Evolutionary conservation across 345 rosid species (phyloP).

Genomic region (Eucalyptus coolabah): DNA sequence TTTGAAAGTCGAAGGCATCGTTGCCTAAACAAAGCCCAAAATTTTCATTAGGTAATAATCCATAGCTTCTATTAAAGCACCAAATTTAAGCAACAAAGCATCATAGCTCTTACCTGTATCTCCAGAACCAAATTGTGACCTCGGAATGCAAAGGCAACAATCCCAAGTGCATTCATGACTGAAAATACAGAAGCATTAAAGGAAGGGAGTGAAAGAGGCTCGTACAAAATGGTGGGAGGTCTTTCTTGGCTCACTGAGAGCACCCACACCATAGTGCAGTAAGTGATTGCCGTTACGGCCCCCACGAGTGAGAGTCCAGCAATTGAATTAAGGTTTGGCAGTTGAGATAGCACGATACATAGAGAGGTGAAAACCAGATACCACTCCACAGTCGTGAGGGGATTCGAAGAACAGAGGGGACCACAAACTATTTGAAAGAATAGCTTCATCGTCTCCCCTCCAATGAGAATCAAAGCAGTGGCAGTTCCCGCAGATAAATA

Average conservation of each 20-base stretch:
- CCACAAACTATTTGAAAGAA: conserved; percentile 93
- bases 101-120: conserved; percentile 53
- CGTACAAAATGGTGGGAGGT: conserved; percentile 67
- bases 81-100: background rate
- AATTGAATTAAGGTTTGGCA: conserved; percentile 93
- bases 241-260: conserved; percentile 90
- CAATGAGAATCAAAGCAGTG: conserved; percentile 78
- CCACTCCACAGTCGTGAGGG: conserved; percentile 93
- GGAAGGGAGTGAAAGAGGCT: conserved; percentile 60
- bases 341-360: conserved; percentile 92
- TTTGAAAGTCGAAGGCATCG: conserved; percentile 97
- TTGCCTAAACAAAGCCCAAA: conserved; percentile 35
- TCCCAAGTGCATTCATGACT: conserved; percentile 87
- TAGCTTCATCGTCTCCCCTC: conserved; percentile 95
- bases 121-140: conserved; percentile 88
- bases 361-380: conserved; percentile 89
- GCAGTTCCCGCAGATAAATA: conserved; percentile 96
- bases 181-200: conserved; percentile 52
- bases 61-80: background rate
- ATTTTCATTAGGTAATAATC: background rate
- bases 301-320: conserved; percentile 94
- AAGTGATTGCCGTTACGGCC: conserved; percentile 87
- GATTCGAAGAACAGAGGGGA: conserved; percentile 78
- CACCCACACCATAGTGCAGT: conserved; percentile 94
- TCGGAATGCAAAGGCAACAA: conserved; percentile 85